Evolutionary conservation across 805 yeast species (phyloP).

Genomic region (Wickerhamomyces strasburgensis): DNA sequence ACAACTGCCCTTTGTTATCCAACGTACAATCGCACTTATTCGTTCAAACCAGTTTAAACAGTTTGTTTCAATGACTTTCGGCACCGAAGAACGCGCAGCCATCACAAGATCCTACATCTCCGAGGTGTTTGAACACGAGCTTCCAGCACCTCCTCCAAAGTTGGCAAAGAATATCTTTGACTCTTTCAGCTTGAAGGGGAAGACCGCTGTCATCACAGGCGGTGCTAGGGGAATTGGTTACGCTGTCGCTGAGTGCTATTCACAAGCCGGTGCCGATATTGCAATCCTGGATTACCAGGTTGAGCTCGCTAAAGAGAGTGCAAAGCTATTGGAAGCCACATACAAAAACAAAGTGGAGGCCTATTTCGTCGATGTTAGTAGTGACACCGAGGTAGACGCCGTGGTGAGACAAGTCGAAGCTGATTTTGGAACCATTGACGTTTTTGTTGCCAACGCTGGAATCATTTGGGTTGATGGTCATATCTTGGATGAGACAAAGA

Average conservation of each 20-base stretch:
- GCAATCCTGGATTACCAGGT: slow-evolving; percentile 36
- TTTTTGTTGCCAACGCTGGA: slow-evolving; percentile 89
- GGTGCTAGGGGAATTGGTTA: slow-evolving; percentile 79
- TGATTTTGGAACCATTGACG: slow-evolving; percentile 73
- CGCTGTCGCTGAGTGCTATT: slow-evolving; percentile 76
- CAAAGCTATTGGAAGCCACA: slow-evolving; percentile 46
- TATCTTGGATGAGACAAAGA: slow-evolving; percentile 34
- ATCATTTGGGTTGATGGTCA: slow-evolving; percentile 74
- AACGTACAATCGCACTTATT: too few species aligned
- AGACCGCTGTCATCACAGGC: slow-evolving; percentile 82
- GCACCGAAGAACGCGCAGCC: slow-evolving; percentile 2
- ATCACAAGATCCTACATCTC: slow-evolving; percentile 20
- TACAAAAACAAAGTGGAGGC: slow-evolving; percentile 63
- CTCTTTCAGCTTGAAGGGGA: slow-evolving; percentile 73
- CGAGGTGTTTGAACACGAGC: slow-evolving; percentile 26
- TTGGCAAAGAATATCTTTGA: slow-evolving; percentile 52
- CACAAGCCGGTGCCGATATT: slow-evolving; percentile 84
- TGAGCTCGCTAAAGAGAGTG: slow-evolving; percentile 48
- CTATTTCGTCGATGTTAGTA: slow-evolving; percentile 30
- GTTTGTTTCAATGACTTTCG: slow-evolving; percentile 13
- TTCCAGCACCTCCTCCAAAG: slow-evolving; percentile 52
- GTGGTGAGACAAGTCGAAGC: slow-evolving; percentile 35
- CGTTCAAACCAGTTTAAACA: too few species aligned
- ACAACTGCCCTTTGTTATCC: too few species aligned
- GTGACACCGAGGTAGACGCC: slow-evolving; percentile 23